These are phyloP conservation scores for Wickerhamiella kurtzmanii DNA, from an alignment of 805 yeast species.

Conservation along the genomic window DNA sequence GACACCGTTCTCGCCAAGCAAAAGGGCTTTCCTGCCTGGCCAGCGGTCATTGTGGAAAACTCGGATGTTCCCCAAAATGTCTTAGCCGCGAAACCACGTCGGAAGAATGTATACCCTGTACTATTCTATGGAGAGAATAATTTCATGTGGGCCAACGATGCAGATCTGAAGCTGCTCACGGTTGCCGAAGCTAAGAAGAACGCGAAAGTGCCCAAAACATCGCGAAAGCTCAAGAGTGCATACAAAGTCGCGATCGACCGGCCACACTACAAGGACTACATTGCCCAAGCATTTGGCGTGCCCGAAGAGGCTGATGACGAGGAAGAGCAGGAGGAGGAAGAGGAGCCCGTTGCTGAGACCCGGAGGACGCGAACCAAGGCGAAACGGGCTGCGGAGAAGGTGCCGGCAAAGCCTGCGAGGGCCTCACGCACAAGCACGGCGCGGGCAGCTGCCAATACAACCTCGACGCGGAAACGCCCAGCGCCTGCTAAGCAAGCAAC, in stretches of 20 bases:
- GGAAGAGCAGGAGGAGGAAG: conserved; percentile 46
- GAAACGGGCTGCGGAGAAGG: conserved; percentile 35
- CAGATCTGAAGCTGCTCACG: conserved; percentile 13
- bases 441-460: conserved; percentile 5
- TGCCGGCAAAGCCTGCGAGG: conserved; percentile 9
- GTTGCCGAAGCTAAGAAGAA: conserved; percentile 13
- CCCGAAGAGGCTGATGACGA: neutral
- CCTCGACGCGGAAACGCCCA: conserved; percentile 4
- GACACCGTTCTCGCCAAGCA: conserved; percentile 56
- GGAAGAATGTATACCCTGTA: conserved; percentile 32
- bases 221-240: conserved; percentile 16
- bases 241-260: conserved; percentile 17
- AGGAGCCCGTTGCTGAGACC: conserved; percentile 31
- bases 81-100: conserved; percentile 36
- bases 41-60: conserved; percentile 58
- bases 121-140: conserved; percentile 58
- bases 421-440: conserved; percentile 1
- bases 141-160: conserved; percentile 46
- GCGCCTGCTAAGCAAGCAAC: conserved; percentile 8
- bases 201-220: conserved; percentile 11
- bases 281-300: conserved; percentile 2
- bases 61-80: conserved; percentile 48
- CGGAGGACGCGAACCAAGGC: conserved; percentile 38
- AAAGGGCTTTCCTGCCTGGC: conserved; percentile 81
- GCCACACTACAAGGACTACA: conserved; percentile 15